Evolutionary conservation across 768 basidiomycete species (phyloP).

Genomic region (Brasilioporus rufonigricans): DNA sequence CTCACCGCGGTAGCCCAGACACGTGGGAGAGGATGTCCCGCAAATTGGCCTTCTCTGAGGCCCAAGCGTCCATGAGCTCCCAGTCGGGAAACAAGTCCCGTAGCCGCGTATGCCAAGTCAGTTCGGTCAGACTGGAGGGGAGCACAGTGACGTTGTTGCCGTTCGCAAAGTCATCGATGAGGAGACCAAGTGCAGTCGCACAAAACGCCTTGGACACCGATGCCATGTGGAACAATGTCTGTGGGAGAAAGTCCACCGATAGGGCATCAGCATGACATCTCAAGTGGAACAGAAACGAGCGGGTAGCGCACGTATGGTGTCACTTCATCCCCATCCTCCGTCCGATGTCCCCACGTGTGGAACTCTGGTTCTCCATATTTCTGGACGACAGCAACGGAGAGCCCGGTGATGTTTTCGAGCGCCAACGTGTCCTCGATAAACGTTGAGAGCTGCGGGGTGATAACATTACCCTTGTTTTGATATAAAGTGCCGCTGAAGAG

Average conservation of each 20-base stretch:
- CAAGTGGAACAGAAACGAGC: not conserved
- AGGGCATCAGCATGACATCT: not conserved
- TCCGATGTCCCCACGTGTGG: constrained; percentile 34
- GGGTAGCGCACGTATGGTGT: constrained; percentile 29
- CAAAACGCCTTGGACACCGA: constrained; percentile 43
- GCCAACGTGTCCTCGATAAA: constrained; percentile 19
- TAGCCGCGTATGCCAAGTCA: constrained; percentile 39
- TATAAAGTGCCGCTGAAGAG: not conserved
- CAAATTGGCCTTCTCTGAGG: constrained; percentile 35
- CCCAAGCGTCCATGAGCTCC: constrained; percentile 40
- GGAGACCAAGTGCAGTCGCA: constrained; percentile 37
- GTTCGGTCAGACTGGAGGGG: constrained; percentile 26
- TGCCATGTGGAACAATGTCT: constrained; percentile 38
- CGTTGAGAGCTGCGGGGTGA: constrained; percentile 18
- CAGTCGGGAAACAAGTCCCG: constrained; percentile 41
- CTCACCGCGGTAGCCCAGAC: constrained; percentile 39
- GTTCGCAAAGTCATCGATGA: constrained; percentile 40
- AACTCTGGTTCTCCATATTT: constrained; percentile 28
- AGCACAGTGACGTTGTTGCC: constrained; percentile 36
- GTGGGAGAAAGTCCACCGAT: not conserved
- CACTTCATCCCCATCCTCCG: constrained; percentile 34
- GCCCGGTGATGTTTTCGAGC: constrained; percentile 27
- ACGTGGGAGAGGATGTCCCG: constrained; percentile 40
- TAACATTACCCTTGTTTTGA: not conserved
- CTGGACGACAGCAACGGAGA: constrained; percentile 30